Evolutionary conservation across 176 grass and related monocot species (phyloP).

Genomic region (Luzula sylvatica): DNA sequence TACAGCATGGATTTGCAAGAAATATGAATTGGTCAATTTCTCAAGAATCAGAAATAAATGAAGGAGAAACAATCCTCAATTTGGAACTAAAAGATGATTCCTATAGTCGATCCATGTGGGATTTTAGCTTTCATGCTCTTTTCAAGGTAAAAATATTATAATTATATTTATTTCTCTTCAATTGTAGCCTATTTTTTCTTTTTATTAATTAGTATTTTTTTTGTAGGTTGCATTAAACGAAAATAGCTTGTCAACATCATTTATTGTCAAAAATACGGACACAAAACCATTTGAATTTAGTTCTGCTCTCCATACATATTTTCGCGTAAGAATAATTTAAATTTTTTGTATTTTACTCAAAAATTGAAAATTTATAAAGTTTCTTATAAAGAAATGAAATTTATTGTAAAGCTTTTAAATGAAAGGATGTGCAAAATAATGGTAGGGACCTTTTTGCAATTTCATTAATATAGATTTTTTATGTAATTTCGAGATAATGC

Average conservation of each 20-base stretch:
- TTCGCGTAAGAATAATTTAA: conserved; percentile 45
- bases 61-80: conserved; percentile 59
- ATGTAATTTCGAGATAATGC: conserved; percentile 26
- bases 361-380: neutral
- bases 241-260: conserved; percentile 56
- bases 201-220: conserved; percentile 3
- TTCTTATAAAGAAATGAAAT: neutral
- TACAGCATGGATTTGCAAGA: conserved; percentile 88
- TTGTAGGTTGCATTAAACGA: conserved; percentile 58
- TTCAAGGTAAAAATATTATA: conserved; percentile 54
- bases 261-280: conserved; percentile 70
- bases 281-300: conserved; percentile 71
- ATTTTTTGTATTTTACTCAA: neutral
- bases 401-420: neutral
- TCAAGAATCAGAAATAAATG: conserved; percentile 51
- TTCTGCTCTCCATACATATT: conserved; percentile 88
- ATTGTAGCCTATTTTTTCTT: neutral
- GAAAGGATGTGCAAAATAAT: neutral
- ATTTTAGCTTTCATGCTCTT: conserved; percentile 92
- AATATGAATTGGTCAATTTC: conserved; percentile 88
- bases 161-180: conserved; percentile 2
- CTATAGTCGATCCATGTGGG: conserved; percentile 96
- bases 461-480: too few species aligned
- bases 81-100: conserved; percentile 80
- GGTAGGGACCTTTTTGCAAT: too few species aligned